Evolutionary conservation across 2,329 filamentous ascomycete species (phyloP), one percentile per base, ranked within the genome.

Genomic region (Nemania sp.): DNA sequence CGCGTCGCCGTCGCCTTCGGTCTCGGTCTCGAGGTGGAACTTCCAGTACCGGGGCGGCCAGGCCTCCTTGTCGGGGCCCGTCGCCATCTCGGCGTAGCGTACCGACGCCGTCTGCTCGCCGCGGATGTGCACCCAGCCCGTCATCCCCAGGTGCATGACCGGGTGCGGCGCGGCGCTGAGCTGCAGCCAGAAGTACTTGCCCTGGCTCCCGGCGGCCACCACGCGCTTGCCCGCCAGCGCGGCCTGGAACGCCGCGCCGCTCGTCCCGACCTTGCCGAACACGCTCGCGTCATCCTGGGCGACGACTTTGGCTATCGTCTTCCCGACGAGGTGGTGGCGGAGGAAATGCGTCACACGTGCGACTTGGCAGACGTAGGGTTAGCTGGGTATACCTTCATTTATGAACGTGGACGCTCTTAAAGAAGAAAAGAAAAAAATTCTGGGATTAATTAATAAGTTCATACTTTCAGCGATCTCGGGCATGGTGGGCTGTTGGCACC

Each of bases 41-140:
- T 97, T 98, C 86, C 88, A 91, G 75, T 88, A 96, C 68, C 88
- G 90, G 0, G 95, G 95, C 13, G 95, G 95, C 94, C 94, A 98
- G 49, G 83, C 68, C n/a, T 77, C 79, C 50, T 87, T 82, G 32
- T 85, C 83, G 29, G 84, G 83, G 35, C 84, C 75, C 62, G 82
- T 87, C 70, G 86, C 83, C 60, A 87, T 87, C 67, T 90, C 90
- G 77, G 96, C 95, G 76, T 95, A 93, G 62, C 88, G 88, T 45
- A 87, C 91, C 75, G 95, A 93, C 34, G 87, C 87, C 3, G 89
- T 92, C 62, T 88, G 86, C 59, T 91, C 88, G 63, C 88, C 87
- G 65, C 85, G 88, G 73, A 98, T 92, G 70, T 96, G 90, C 53
- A 98, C 82, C 95, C 95, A 98, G 6, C 95, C 84, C 43, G 85